These are phyloP conservation scores for Thraustochytrium aureum DNA, from an alignment of 352 stramenopile species.

Conservation along the genomic window DNA sequence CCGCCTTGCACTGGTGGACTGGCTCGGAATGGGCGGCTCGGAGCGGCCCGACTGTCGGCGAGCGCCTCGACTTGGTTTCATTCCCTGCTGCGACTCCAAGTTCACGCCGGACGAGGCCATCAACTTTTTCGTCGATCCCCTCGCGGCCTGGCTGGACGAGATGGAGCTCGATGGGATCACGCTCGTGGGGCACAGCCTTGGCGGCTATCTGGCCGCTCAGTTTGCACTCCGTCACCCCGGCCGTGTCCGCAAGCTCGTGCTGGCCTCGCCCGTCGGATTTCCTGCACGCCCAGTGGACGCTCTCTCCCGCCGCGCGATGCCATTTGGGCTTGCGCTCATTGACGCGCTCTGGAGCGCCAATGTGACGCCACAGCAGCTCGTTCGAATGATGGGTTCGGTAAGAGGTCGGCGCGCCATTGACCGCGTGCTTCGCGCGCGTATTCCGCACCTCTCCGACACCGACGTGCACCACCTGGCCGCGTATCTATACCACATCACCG, in stretches of 20 bases:
- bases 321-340: not conserved
- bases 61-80: not conserved
- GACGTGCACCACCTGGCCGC: not conserved
- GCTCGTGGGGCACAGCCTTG: conserved; percentile 45
- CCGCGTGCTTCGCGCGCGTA: not conserved
- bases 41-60: not conserved
- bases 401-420: not conserved
- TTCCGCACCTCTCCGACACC: not conserved
- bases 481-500: conserved; percentile 49
- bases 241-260: conserved; percentile 5
- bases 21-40: conserved; percentile 34
- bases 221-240: not conserved
- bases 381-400: not conserved
- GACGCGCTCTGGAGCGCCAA: conserved; percentile 10
- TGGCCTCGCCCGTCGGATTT: conserved; percentile 33
- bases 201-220: conserved; percentile 30
- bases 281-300: not conserved
- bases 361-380: conserved; percentile 29
- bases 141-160: conserved; percentile 18
- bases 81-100: not conserved
- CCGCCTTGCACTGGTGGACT: not conserved
- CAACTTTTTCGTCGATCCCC: conserved; percentile 41
- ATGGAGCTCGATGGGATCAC: conserved; percentile 8
- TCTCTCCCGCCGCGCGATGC: not conserved
- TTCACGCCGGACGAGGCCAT: conserved; percentile 14